Base-by-base conservation (phyloP, 176 grass and related monocot genomes). In the Zoysia pacifica region DNA sequence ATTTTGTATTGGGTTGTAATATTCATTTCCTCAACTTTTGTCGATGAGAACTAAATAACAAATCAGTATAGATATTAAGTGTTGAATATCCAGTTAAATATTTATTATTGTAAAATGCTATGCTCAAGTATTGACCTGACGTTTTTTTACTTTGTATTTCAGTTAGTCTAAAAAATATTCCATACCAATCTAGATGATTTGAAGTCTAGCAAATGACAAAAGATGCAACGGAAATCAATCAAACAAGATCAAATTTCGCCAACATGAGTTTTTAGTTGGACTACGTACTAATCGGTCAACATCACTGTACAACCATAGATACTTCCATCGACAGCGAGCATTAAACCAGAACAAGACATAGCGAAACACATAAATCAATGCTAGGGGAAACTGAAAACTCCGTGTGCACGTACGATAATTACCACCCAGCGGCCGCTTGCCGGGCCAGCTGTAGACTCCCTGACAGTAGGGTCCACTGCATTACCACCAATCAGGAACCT, bases 381-480 rank as follows among this genome's bases (percentile, higher is more conserved):
- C 28, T 28, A 28, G 28, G 0, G 28, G 28, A 28, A 28, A 28
- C 28, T 28, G 28, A 28, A 84, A 81, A 61, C 42, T 67, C 19
- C 44, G 59, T 51, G 82, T 89, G 73, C 73, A 51, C 67, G 78
- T 82, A 89, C 41, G 67, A 48, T 77, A 78, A 82, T 78, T 65
- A 59, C 78, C 6, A 78, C 74, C 69, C 74, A 35, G 48, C 62
- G 45, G 59, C 38, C 46, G 62, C 73, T 74, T 50, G 13, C 61
- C 4, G 35, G 19, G 46, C 56, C 15, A 74, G 44, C 62, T 44
- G 50, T 56, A 40, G 40, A 9, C 2, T 82, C 28, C 0, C 73
- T 90, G 87, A 86, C 79, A 1, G 1, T 20, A 28, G 79, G 68
- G 62, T 48, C 74, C 46, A 11, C 16, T n/a, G 59, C 82, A 90